Base-by-base conservation (phyloP, 2,329 filamentous ascomycete genomes). In the Claviceps sp. region DNA sequence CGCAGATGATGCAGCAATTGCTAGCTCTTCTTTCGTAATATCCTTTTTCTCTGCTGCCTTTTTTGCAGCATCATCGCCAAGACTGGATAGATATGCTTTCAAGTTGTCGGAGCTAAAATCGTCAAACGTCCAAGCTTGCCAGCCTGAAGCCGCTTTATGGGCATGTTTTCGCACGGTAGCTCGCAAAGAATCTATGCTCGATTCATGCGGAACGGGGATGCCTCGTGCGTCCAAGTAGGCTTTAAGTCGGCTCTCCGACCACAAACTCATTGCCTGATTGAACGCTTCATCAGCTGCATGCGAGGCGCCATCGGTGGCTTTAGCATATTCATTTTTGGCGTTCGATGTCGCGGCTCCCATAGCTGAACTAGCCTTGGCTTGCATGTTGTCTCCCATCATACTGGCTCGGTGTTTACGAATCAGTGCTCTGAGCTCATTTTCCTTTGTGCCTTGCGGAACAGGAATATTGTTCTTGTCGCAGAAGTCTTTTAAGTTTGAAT, bases 401-500 rank as follows among this genome's bases (percentile, higher is more conserved):
- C 82, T 73, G 53, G 85, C 83, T 53, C 86, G 84, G 70, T 95
- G 80, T 76, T 93, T 94, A 65, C 91, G 88, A 56, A 91, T 85
- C 55, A 97, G 79, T 50, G 91, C 89, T 50, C 94, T 75, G 26
- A 97, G 78, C 68, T 98, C 91, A 62, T 96, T 94, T 59, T 80
- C 74, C 74, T 86, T 90, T 63, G 87, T 94, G 47, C 91, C 93
- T 64, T 97, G 91, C 9, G 93, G 93, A 49, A 96, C 88, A 13
- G 63, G 66, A 64, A 98, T 85, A 53, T 82, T 81, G 60, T 97
- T 93, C 76, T 90, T 88, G 72, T 97, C 91, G 51, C 82, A 82
- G 73, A 93, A 97, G 56, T 88, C 84, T 77, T 97, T 97, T 65
- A 98, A 77, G 67, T 95, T 76, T 42, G 78, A 78, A 62, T 96